phyloP scores from a whole-genome alignment of 331 rosid species.

The Stylosanthes scabra region DNA sequence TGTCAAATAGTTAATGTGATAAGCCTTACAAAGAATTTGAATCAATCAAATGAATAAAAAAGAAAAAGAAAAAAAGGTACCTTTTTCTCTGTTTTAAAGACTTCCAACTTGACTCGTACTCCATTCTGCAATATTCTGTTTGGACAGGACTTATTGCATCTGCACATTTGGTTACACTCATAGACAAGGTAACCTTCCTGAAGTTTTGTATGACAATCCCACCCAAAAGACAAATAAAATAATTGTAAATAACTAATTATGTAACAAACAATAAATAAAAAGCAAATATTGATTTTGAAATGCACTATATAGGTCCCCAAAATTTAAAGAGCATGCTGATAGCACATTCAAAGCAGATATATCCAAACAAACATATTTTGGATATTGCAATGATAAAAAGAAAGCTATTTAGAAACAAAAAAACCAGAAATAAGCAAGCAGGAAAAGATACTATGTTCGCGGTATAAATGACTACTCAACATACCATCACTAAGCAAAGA shows the following conservation, averaged over 20 bases:
- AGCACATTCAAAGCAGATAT: constrained; percentile 4
- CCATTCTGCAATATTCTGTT: constrained; percentile 97
- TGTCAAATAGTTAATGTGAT: constrained; percentile 39
- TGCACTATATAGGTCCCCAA: neutral
- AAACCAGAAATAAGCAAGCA: constrained; percentile 10
- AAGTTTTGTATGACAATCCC: constrained; percentile 42
- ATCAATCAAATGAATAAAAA: neutral
- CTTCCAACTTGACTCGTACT: constrained; percentile 86
- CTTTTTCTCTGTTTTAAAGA: constrained; percentile 86
- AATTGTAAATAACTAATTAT: constrained; percentile 22
- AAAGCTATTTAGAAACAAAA: constrained; percentile 1
- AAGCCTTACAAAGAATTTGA: constrained; percentile 34
- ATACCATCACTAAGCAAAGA: constrained; percentile 26
- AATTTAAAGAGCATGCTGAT: constrained; percentile 20
- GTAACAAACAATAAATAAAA: constrained; percentile 18
- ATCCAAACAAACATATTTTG: constrained; percentile 14
- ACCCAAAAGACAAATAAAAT: constrained; percentile 11
- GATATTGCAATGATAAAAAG: constrained; percentile 26
- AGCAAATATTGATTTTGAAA: neutral
- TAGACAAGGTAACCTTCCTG: constrained; percentile 99
- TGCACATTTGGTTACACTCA: constrained; percentile 93
- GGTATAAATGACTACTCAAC: constrained; percentile 1
- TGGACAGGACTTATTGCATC: constrained; percentile 81
- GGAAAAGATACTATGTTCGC: constrained; percentile 16
- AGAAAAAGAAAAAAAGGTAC: constrained; percentile 31